Base-by-base conservation (phyloP, 2,329 filamentous ascomycete species). In the Dactylellina drechsleri region DNA sequence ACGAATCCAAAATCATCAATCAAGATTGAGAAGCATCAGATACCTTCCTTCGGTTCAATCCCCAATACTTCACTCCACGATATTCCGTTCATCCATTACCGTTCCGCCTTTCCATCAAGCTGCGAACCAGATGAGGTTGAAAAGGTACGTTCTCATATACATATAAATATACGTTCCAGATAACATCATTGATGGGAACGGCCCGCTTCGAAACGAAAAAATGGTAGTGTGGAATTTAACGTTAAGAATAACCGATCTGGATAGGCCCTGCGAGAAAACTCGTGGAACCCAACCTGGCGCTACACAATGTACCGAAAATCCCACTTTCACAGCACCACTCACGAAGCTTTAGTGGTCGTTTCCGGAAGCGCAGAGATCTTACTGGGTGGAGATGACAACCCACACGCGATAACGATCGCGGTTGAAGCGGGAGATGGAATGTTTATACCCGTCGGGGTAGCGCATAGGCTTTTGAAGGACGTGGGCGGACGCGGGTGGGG, bases 11-110 rank as follows among this genome's bases (percentile, higher is more conserved):
- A 87, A 15, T 81, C 83, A 36, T 82, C 85, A 2, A 84, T 91
- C 67, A 82, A 82, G 31, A 83, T 90, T n/a, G 86, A 86, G 43
- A 84, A 82, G 16, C 85, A 89, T 80, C 82, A 84, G 26, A 91
- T 92, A 71, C 86, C 88, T 3, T 82, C 85, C 12, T 85, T 88
- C 80, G 80, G 81, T 26, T 82, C 84, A 4, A 84, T 88, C 41
- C 89, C 90, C 18, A 92, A 92, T 80, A 90, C 88, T 45, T 87
- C 86, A 4, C 85, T 90, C 65, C 86, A 88, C 79, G 82, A 85
- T 65, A 88, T 87, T 76, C 89, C 89, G 0, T 84, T 92, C 26
- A 80, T 90, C 52, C 87, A 91, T 80, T 91, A 91, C 81, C 88
- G 89, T 79, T 83, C 82, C 13, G 86, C 84, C 41, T 90, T 91